Conservation (phyloP, 192 early-diverging fungal genomes). For the Entomortierella beljakovae region DNA sequence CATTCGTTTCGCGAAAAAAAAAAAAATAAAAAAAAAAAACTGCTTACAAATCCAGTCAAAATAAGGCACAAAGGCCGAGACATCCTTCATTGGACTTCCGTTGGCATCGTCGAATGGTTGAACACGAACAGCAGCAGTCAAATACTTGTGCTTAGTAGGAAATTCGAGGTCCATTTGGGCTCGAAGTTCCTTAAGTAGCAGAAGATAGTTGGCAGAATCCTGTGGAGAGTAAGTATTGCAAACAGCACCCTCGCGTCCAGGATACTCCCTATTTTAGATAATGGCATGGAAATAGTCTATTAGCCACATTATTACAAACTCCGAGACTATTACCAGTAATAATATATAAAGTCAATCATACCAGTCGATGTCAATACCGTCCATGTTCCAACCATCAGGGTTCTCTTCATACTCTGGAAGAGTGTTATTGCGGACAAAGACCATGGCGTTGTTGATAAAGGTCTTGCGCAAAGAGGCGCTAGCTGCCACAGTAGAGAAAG, state of each 20-base stretch:
- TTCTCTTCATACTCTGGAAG: conserved; percentile 13
- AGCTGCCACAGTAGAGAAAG: conserved; percentile 66
- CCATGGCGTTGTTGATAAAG: conserved; percentile 66
- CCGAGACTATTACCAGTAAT: no score
- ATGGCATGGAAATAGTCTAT: not conserved
- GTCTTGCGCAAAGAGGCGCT: conserved; percentile 56
- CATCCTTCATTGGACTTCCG: conserved; percentile 61
- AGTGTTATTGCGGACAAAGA: conserved; percentile 43
- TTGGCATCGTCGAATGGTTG: conserved; percentile 65
- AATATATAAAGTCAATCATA: no score
- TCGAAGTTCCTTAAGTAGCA: conserved; percentile 70
- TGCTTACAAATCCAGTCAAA: conserved; percentile 75
- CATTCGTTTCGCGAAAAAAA: not conserved
- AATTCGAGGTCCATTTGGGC: conserved; percentile 53
- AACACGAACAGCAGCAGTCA: conserved; percentile 74
- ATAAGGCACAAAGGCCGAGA: conserved; percentile 63
- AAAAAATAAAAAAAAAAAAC: conserved; percentile 25
- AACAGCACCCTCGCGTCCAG: conserved; percentile 65
- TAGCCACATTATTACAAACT: no score
- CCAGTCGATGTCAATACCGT: conserved; percentile 51
- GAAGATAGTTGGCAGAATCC: conserved; percentile 72
- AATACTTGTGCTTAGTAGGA: conserved; percentile 58
- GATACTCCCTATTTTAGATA: conserved; percentile 64
- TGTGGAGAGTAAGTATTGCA: conserved; percentile 64
- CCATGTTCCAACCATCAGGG: conserved; percentile 46